Percentiles rank a stretch among this genome's conserved stretches.
These are phyloP conservation scores for Luvunga scandens DNA, from an alignment of 345 rosid species.

Conservation along the genomic window DNA sequence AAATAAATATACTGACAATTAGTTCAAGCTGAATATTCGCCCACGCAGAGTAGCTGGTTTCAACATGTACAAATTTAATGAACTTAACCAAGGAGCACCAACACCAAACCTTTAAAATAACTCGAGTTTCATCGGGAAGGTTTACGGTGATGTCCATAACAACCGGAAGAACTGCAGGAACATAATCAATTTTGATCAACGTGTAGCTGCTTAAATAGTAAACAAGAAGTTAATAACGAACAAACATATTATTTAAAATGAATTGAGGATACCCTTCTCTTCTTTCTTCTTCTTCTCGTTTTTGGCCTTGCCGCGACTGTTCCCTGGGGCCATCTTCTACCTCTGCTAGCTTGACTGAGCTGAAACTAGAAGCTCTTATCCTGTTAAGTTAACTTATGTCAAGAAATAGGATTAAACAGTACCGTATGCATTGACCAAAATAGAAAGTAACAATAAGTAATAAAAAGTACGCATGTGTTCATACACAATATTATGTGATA, in stretches of 20 bases:
- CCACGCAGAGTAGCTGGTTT: not conserved
- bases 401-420: not conserved
- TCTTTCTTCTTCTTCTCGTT: slow-evolving; percentile 98
- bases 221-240: too few relatives aligned
- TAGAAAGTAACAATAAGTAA: not conserved
- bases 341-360: slow-evolving; percentile 18
- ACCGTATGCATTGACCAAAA: not conserved
- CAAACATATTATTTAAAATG: not conserved
- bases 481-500: not conserved
- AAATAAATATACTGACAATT: not conserved
- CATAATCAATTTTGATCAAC: not conserved
- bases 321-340: slow-evolving; percentile 85
- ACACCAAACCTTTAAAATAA: slow-evolving; percentile 65
- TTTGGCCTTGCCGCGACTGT: slow-evolving; percentile 84
- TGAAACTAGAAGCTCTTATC: slow-evolving; percentile 3
- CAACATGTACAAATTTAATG: slow-evolving; percentile 16
- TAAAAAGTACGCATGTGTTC: not conserved
- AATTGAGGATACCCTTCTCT: slow-evolving; percentile 60
- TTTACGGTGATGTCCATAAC: slow-evolving; percentile 75
- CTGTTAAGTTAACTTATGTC: not conserved
- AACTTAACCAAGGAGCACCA: not conserved
- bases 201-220: not conserved
- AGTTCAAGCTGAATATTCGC: not conserved
- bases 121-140: slow-evolving; percentile 81
- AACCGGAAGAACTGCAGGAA: slow-evolving; percentile 79